Conservation (phyloP, 164 flowering plant species). For the Cinnamomum micranthum region DNA sequence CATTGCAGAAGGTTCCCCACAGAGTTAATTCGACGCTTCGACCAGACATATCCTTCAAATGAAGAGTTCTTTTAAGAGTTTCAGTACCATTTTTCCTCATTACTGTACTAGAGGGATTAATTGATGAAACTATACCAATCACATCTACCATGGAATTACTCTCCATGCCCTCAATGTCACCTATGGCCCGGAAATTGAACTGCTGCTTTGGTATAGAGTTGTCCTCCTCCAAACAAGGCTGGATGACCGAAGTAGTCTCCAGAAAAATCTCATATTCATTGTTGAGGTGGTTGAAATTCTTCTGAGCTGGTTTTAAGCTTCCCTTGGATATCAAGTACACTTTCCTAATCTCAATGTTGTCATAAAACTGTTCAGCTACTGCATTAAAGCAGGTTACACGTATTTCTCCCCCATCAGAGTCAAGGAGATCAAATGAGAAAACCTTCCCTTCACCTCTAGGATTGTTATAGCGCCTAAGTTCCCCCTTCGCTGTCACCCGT, state of each 20-base stretch:
- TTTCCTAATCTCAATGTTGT: constrained; percentile 70
- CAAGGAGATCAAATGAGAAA: constrained; percentile 92
- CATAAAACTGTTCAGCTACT: constrained; percentile 81
- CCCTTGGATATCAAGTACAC: constrained; percentile 85
- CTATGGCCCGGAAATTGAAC: constrained; percentile 69
- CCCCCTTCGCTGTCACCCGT: constrained; percentile 84
- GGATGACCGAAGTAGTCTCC: constrained; percentile 58
- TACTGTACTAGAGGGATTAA: constrained; percentile 60
- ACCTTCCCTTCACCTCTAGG: constrained; percentile 90
- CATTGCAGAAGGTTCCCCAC: constrained; percentile 84
- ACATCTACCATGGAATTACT: constrained; percentile 65
- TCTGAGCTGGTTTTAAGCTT: constrained; percentile 72
- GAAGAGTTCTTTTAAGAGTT: constrained; percentile 71
- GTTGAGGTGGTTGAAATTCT: constrained; percentile 63
- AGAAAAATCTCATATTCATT: constrained; percentile 75
- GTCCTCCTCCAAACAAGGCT: constrained; percentile 68
- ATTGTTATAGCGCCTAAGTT: constrained; percentile 68
- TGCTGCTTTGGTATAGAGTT: constrained; percentile 66
- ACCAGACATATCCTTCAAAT: constrained; percentile 89
- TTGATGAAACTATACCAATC: constrained; percentile 78
- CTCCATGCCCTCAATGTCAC: constrained; percentile 74
- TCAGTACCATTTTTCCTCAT: constrained; percentile 88
- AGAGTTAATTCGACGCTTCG: constrained; percentile 86
- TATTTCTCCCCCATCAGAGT: constrained; percentile 92
- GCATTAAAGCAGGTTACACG: constrained; percentile 88